A percentile compares a stretch with the other conserved stretches of the same genome.
These are phyloP conservation scores for Colletotrichum eremochloae DNA, from an alignment of 2,329 filamentous ascomycete genomes.

Conservation along the genomic window DNA sequence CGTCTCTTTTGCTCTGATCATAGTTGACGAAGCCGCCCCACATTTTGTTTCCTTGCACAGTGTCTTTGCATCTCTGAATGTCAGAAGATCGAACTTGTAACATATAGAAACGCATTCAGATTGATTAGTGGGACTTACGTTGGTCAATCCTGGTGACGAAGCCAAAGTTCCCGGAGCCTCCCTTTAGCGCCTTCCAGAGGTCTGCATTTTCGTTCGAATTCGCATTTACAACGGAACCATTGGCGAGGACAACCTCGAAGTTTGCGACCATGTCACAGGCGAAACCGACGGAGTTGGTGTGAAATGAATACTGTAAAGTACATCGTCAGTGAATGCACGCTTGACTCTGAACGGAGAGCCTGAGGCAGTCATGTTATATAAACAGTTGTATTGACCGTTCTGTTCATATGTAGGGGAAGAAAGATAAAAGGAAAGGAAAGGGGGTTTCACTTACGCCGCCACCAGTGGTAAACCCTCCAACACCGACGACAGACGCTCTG, in stretches of 20 bases:
- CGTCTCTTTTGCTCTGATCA: constrained; percentile 44
- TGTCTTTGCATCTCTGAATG: background rate
- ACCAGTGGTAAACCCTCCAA: constrained; percentile 45
- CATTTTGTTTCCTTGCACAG: constrained; percentile 44
- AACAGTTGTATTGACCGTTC: background rate
- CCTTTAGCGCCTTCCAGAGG: constrained; percentile 61
- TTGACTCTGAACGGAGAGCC: background rate
- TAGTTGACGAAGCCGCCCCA: constrained; percentile 49
- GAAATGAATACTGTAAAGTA: constrained; percentile 47
- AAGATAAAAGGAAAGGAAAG: background rate
- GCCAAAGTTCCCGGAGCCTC: constrained; percentile 63
- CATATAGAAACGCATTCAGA: background rate
- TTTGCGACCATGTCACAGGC: constrained; percentile 57
- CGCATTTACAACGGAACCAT: constrained; percentile 57
- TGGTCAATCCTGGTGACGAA: constrained; percentile 50
- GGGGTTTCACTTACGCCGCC: constrained; percentile 36
- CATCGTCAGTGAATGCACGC: background rate
- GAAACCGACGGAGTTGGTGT: constrained; percentile 52
- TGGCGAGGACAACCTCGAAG: constrained; percentile 59
- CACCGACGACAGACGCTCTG: constrained; percentile 45
- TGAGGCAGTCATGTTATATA: background rate
- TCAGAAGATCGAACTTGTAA: background rate
- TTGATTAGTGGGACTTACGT: constrained; percentile 1
- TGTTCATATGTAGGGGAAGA: too few species aligned
- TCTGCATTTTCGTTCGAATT: constrained; percentile 54